These are phyloP conservation scores for Thalassiosira livingstoniorum DNA, from an alignment of 352 stramenopile species.

Conservation along the genomic window DNA sequence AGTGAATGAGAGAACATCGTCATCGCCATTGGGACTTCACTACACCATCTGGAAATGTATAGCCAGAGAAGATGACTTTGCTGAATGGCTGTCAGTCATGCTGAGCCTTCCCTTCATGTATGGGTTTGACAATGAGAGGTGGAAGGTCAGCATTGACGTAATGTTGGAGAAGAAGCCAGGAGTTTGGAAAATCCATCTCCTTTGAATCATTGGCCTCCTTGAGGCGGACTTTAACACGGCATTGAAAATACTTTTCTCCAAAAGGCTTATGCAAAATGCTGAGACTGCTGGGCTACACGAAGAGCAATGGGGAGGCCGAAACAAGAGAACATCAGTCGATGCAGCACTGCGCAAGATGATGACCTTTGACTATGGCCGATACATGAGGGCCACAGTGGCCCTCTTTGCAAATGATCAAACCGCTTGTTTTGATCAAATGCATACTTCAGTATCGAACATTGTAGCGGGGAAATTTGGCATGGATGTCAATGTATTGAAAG, in stretches of 20 bases:
- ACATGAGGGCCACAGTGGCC: slow-evolving; percentile 10
- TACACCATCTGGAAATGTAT: too few relatives aligned
- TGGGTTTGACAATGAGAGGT: slow-evolving; percentile 17
- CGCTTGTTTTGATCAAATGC: slow-evolving; percentile 22
- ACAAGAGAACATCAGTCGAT: slow-evolving; percentile 17
- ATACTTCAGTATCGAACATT: background rate
- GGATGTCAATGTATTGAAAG: background rate
- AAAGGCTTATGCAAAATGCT: slow-evolving; percentile 12
- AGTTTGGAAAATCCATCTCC: slow-evolving; percentile 33
- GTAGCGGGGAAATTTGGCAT: background rate
- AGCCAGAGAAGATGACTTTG: too few relatives aligned
- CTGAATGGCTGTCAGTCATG: too few relatives aligned
- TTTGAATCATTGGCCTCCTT: slow-evolving; percentile 52
- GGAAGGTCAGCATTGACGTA: slow-evolving; percentile 28
- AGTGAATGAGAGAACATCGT: slow-evolving; percentile 3
- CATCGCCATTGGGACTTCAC: slow-evolving; percentile 2
- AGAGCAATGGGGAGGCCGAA: slow-evolving; percentile 22
- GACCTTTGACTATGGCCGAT: slow-evolving; percentile 10
- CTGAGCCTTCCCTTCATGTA: too few relatives aligned
- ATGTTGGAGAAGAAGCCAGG: slow-evolving; percentile 48
- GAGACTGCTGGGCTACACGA: slow-evolving; percentile 21
- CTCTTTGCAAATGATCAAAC: slow-evolving; percentile 13
- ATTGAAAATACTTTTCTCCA: slow-evolving; percentile 13
- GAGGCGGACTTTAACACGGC: slow-evolving; percentile 41
- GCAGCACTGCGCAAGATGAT: slow-evolving; percentile 20